These are phyloP conservation scores for Yarrowia galli DNA, from an alignment of 1,139 yeast genomes.

Conservation along the genomic window DNA sequence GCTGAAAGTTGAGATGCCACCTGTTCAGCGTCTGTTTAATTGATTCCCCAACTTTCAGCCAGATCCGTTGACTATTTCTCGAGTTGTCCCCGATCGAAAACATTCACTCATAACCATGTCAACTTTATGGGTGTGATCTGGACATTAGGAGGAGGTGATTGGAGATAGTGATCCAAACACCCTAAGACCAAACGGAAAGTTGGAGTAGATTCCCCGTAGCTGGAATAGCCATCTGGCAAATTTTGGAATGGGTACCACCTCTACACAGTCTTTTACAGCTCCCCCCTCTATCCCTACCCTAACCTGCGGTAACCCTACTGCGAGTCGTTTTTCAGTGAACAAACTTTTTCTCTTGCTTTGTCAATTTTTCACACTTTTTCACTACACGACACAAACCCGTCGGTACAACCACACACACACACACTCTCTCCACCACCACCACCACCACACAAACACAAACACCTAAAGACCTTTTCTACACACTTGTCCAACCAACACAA, in stretches of 20 bases:
- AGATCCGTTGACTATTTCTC: not conserved
- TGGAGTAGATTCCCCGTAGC: not conserved
- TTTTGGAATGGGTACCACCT: too few relatives aligned
- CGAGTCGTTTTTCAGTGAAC: conserved; percentile 30
- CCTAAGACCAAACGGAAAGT: not conserved
- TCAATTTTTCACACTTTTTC: conserved; percentile 36
- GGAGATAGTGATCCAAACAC: not conserved
- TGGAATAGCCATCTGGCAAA: too few relatives aligned
- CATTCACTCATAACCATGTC: not conserved
- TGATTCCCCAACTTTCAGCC: too few relatives aligned
- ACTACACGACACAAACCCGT: conserved; percentile 1
- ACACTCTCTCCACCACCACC: too few relatives aligned
- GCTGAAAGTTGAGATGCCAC: too few relatives aligned
- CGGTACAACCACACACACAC: not conserved
- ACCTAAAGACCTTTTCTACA: too few relatives aligned
- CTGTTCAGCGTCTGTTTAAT: too few relatives aligned
- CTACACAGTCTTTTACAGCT: too few relatives aligned
- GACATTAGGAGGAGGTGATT: not conserved
- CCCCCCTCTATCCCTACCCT: conserved; percentile 20
- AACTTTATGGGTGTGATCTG: conserved; percentile 27
- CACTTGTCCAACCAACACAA: too few relatives aligned
- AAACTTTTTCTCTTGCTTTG: conserved; percentile 24
- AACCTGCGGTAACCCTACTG: conserved; percentile 29
- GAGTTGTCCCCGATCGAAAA: not conserved
- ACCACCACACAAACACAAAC: not conserved